Conservation (phyloP, 2,329 filamentous ascomycete species). For the Cryphonectria radicalis region DNA sequence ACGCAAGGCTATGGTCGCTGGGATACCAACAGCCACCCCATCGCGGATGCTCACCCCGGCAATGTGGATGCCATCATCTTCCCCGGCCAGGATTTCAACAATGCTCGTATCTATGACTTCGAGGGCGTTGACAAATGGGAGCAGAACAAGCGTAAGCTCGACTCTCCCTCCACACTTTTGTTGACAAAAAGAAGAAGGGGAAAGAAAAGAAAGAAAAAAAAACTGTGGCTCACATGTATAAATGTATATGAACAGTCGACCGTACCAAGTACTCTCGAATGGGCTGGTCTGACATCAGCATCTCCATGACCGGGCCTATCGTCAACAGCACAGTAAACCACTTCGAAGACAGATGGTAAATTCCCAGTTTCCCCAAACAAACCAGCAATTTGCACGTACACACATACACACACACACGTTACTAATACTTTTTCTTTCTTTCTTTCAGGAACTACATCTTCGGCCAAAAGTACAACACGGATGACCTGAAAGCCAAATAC, state of each 20-base stretch:
- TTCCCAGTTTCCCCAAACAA: conserved; percentile 17
- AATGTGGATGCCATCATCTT: conserved; percentile 78
- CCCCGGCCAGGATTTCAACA: conserved; percentile 92
- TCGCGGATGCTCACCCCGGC: conserved; percentile 81
- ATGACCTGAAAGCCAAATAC: conserved; percentile 55
- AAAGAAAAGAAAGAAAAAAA: neutral
- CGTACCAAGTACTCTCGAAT: conserved; percentile 79
- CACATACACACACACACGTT: neutral
- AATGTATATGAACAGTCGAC: conserved; percentile 56
- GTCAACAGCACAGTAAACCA: conserved; percentile 76
- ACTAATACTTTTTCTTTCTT: conserved; percentile 26
- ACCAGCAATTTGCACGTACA: no score
- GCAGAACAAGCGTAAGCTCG: conserved; percentile 70
- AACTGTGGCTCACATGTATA: conserved; percentile 12
- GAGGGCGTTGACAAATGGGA: conserved; percentile 77
- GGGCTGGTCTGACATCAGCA: conserved; percentile 88
- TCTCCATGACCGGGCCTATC: conserved; percentile 76
- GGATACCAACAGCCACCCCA: conserved; percentile 85
- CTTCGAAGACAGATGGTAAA: conserved; percentile 79
- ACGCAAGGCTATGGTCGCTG: conserved; percentile 74
- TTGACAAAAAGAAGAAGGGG: neutral
- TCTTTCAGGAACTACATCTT: conserved; percentile 75
- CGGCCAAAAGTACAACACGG: conserved; percentile 72
- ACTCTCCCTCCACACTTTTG: neutral
- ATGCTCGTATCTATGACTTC: conserved; percentile 83